Evolutionary conservation across 75 land plant genomes (phyloP).

Genomic region (Azolla pinnata): DNA sequence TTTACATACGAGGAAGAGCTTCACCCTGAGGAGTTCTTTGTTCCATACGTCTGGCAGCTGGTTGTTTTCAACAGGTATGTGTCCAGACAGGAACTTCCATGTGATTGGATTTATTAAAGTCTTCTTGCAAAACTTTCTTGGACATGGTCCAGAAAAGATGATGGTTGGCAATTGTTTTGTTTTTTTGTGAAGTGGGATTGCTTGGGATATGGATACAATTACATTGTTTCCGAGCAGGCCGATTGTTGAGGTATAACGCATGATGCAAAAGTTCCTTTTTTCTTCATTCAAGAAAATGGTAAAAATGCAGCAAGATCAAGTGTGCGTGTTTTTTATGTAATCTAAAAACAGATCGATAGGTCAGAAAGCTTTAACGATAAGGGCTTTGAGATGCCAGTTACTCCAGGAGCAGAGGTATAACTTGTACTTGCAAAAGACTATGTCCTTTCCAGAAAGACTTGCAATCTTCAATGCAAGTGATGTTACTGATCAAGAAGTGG

Average conservation of each 20-base stretch:
- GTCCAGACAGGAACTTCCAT: background rate
- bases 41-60: conserved; percentile 83
- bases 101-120: background rate
- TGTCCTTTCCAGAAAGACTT: too few species aligned
- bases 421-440: too few species aligned
- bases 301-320: too few species aligned
- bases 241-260: background rate
- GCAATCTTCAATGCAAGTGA: too few species aligned
- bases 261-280: background rate
- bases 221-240: conserved; percentile 3
- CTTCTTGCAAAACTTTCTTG: background rate
- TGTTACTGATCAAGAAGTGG: too few species aligned
- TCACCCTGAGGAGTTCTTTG: conserved; percentile 87
- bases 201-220: conserved; percentile 13
- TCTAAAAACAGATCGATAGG: background rate
- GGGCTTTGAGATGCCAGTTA: background rate
- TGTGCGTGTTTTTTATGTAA: background rate
- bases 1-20: conserved; percentile 90
- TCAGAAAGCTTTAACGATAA: background rate
- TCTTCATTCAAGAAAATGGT: background rate
- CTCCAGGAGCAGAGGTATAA: background rate
- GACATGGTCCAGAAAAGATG: background rate
- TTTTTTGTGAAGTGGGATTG: conserved; percentile 1
- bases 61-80: conserved; percentile 46
- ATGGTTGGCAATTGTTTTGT: background rate